Conservation (phyloP, 495 filamentous ascomycete species). For the Penicillium tannophilum region DNA sequence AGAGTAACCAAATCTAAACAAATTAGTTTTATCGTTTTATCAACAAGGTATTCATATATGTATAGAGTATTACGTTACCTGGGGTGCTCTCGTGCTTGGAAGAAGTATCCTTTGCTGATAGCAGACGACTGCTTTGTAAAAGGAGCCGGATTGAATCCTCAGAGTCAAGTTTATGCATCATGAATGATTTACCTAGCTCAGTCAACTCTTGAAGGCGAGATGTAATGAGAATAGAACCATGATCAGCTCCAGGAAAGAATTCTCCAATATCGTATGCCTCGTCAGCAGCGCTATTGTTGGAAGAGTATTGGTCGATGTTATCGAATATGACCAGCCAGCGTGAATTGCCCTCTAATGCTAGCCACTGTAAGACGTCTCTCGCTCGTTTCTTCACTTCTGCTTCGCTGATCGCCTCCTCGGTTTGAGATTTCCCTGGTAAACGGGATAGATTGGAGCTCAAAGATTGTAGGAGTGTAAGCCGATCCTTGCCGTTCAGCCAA, state of each 20-base stretch:
- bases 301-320: conserved; percentile 42
- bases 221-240: conserved; percentile 46
- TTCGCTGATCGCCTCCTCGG: conserved; percentile 14
- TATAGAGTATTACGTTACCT: conserved; percentile 10
- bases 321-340: conserved; percentile 47
- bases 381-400: conserved; percentile 23
- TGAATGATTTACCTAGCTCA: conserved; percentile 30
- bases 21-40: conserved; percentile 23
- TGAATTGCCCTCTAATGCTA: conserved; percentile 29
- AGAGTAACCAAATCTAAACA: conserved; percentile 26
- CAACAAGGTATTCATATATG: neutral
- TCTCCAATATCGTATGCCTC: conserved; percentile 34
- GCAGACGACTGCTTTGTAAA: conserved; percentile 21
- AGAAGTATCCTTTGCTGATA: neutral
- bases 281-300: conserved; percentile 12
- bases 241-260: conserved; percentile 38
- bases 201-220: conserved; percentile 36
- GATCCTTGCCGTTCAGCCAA: conserved; percentile 33
- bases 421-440: conserved; percentile 16
- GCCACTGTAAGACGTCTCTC: conserved; percentile 25
- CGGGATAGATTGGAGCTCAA: conserved; percentile 24
- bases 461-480: conserved; percentile 22
- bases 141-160: conserved; percentile 27
- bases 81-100: conserved; percentile 9
- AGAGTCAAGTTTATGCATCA: conserved; percentile 22